A percentile compares a stretch with the other conserved stretches of the same genome.
phyloP scores from a whole-genome alignment of 2,329 filamentous ascomycete species.

The Colletotrichum salicis region DNA sequence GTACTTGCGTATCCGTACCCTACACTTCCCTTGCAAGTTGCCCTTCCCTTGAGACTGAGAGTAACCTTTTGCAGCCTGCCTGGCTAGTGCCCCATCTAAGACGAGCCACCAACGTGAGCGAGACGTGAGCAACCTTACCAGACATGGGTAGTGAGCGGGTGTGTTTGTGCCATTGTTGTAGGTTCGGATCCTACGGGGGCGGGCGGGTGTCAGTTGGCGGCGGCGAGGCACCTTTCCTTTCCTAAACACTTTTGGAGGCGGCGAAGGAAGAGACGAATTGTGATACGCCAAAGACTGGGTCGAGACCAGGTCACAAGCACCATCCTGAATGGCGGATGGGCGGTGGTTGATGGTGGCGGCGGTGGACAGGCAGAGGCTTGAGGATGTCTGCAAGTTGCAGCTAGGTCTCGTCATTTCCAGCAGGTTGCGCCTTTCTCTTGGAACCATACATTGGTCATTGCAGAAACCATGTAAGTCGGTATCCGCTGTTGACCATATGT shows the following conservation, averaged over 20 bases:
- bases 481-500: constrained; percentile 1
- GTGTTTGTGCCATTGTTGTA: constrained; percentile 4
- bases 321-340: not conserved
- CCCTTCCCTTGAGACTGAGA: not conserved
- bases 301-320: constrained; percentile 30
- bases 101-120: not conserved
- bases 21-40: not conserved
- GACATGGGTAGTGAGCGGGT: constrained; percentile 19
- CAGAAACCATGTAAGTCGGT: not conserved
- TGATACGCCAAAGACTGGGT: constrained; percentile 11
- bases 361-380: not conserved
- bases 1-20: not conserved
- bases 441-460: not conserved
- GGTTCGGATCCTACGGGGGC: constrained; percentile 25
- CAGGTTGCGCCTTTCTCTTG: not conserved
- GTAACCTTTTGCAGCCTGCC: not conserved
- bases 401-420: not conserved
- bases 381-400: constrained; percentile 1
- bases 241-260: not conserved
- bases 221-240: constrained; percentile 18
- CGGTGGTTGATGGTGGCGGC: constrained; percentile 7
- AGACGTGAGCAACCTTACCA: constrained; percentile 6
- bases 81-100: not conserved
- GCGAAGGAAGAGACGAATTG: constrained; percentile 11
- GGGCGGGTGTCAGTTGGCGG: constrained; percentile 22